Percentiles rank a stretch among this genome's conserved stretches.
Evolutionary conservation across 2,329 filamentous ascomycete genomes (phyloP).

Genomic region (Mycosphaerella arachidis): DNA sequence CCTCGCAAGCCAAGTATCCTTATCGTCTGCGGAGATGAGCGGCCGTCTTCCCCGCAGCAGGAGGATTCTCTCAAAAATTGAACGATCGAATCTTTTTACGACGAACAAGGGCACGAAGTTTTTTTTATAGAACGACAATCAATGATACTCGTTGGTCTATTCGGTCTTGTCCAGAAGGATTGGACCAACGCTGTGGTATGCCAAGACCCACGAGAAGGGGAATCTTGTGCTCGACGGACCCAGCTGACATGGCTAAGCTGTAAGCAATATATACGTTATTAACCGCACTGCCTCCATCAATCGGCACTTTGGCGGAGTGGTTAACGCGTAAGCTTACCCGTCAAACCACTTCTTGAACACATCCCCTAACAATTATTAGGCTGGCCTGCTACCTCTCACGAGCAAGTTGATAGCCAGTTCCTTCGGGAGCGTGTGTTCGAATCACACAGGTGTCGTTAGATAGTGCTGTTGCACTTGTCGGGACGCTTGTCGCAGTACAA

Average conservation of each 20-base stretch:
- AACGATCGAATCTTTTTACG: too few relatives aligned
- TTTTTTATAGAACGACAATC: not conserved
- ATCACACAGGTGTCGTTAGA: slow-evolving; percentile 19
- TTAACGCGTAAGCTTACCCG: slow-evolving; percentile 4
- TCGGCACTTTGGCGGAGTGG: slow-evolving; percentile 11
- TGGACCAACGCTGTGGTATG: too few relatives aligned
- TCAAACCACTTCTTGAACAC: not conserved
- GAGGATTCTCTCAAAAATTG: not conserved
- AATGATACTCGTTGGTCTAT: too few relatives aligned
- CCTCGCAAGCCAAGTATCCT: not conserved
- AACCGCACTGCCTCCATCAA: not conserved
- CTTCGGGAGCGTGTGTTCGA: slow-evolving; percentile 19
- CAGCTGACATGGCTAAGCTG: not conserved
- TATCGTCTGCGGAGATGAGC: not conserved
- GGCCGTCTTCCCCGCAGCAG: not conserved
- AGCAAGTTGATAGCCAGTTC: slow-evolving; percentile 13
- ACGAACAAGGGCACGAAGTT: too few relatives aligned
- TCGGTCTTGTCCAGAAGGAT: too few relatives aligned
- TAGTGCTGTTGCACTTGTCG: too few relatives aligned
- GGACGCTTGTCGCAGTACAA: too few relatives aligned
- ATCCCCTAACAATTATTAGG: not conserved
- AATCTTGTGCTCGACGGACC: too few relatives aligned
- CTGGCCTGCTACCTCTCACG: slow-evolving; percentile 14
- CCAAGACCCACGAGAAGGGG: too few relatives aligned
- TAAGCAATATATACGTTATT: not conserved